Evolutionary conservation across 768 basidiomycete genomes (phyloP).

Genomic region (Suillus subaureus): DNA sequence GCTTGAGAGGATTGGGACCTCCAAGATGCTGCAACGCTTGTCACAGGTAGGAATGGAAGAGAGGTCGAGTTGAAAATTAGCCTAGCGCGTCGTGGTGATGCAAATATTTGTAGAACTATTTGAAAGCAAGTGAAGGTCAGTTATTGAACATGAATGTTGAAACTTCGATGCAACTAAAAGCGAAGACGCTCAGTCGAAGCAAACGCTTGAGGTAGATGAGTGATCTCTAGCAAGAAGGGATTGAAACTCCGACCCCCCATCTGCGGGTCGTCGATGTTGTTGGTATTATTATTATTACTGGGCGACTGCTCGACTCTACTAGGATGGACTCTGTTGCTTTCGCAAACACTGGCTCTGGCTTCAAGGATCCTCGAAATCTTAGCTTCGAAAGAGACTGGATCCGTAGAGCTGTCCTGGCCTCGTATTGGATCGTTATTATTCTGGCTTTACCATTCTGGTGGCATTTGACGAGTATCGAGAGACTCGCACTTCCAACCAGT

Average conservation of each 20-base stretch:
- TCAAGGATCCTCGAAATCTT: constrained; percentile 50
- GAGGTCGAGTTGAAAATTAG: constrained; percentile 5
- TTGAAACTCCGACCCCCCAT: constrained; percentile 35
- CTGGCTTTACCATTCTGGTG: constrained; percentile 92
- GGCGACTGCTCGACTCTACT: not conserved
- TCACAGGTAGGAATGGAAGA: constrained; percentile 7
- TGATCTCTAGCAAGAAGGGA: constrained; percentile 14
- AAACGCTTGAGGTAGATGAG: constrained; percentile 22
- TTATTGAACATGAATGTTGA: constrained; percentile 1
- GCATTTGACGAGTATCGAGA: constrained; percentile 87
- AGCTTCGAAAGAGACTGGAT: constrained; percentile 52
- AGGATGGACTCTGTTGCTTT: constrained; percentile 22
- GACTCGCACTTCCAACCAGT: constrained; percentile 67
- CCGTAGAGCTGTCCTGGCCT: constrained; percentile 62
- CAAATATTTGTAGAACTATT: constrained; percentile 11
- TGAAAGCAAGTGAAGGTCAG: constrained; percentile 18
- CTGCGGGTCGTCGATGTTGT: constrained; percentile 4
- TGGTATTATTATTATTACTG: not conserved
- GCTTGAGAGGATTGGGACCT: constrained; percentile 2
- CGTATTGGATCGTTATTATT: constrained; percentile 80
- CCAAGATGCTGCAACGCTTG: constrained; percentile 2
- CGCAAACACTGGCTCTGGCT: constrained; percentile 24
- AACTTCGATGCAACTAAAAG: not conserved
- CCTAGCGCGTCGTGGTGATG: constrained; percentile 12
- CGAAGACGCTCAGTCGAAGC: constrained; percentile 6